Base-by-base conservation (phyloP, 1,284 basidiomycete species). In the Lignosus rhinocerotis region DNA sequence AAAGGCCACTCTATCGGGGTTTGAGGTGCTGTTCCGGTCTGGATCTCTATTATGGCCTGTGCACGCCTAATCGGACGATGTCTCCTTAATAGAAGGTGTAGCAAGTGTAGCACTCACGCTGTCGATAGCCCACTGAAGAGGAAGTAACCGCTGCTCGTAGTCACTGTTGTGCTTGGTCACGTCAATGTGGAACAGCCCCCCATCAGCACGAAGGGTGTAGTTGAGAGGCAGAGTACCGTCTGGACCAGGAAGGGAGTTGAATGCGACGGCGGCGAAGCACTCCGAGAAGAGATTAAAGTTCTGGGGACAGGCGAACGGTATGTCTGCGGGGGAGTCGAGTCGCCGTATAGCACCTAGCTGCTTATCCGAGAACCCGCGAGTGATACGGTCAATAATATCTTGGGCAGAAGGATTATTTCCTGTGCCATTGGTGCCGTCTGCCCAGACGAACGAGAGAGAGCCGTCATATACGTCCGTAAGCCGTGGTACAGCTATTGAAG, bases 81-180 rank as follows among this genome's bases (percentile, higher is more conserved):
- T n/a, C n/a, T 11, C 3, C 17, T 14, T 30, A 14, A 12, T 39
- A 6, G n/a, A 43, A 6, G 17, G 41, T n/a, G n/a, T n/a, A n/a
- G n/a, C n/a, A n/a, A n/a, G n/a, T n/a, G 9, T 44, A 7, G 14
- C 30, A 70, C 75, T 51, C 60, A 86, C 88, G 67, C 83, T 77
- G 65, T 93, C 91, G 34, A 93, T 75, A 5, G 90, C 88, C 80
- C 89, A 88, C 65, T 93, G 91, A 14, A 93, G 68, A 1, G 91
- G 91, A 17, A 93, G 69, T 31, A 89, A 76, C 51, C 87, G 76
- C 53, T 75, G 73, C 70, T 92, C 89, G 65, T 87, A 86, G 72
- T 92, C 89, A 60, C 88, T 86, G 2, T 72, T 79, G 67, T 90
- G 87, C 32, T 77, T 76, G 34, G 78, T 74, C 3, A 91, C 88